These are phyloP conservation scores for Endotrypanum monterogeii DNA, from an alignment of 208 protist genomes.

Conservation along the genomic window DNA sequence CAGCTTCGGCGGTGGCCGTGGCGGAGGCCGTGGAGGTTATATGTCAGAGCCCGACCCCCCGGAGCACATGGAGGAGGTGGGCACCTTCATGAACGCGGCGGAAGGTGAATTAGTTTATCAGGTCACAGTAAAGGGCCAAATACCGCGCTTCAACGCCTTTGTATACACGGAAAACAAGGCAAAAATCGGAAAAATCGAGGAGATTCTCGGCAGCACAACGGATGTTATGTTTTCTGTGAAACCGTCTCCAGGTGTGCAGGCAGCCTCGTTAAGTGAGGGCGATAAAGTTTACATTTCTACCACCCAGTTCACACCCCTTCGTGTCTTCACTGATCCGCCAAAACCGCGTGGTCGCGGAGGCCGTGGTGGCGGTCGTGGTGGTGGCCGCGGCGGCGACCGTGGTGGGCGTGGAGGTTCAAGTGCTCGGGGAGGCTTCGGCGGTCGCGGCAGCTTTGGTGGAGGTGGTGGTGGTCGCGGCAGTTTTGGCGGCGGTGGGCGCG, in stretches of 20 bases:
- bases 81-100: conserved; percentile 85
- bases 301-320: conserved; percentile 84
- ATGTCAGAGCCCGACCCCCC: conserved; percentile 82
- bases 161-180: conserved; percentile 92
- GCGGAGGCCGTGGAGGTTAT: conserved; percentile 77
- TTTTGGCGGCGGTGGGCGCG: conserved; percentile 38
- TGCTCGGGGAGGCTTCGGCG: conserved; percentile 39
- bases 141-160: conserved; percentile 93
- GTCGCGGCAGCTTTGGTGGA: conserved; percentile 43
- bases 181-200: conserved; percentile 94
- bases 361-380: conserved; percentile 58
- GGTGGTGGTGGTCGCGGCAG: conserved; percentile 38
- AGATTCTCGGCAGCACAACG: conserved; percentile 87
- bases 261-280: conserved; percentile 81
- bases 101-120: conserved; percentile 92
- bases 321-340: conserved; percentile 86
- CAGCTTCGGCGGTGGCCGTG: conserved; percentile 42
- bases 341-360: conserved; percentile 88
- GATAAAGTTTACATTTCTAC: conserved; percentile 87
- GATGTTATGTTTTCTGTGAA: conserved; percentile 93
- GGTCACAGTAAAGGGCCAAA: conserved; percentile 48
- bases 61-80: conserved; percentile 77
- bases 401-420: conserved; percentile 46
- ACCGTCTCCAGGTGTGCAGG: conserved; percentile 82
- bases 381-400: conserved; percentile 41